A percentile compares a stretch with the other conserved stretches of the same genome.
Evolutionary conservation across 129 eudicot genomes (phyloP).

Genomic region (Pittosporum tobira): DNA sequence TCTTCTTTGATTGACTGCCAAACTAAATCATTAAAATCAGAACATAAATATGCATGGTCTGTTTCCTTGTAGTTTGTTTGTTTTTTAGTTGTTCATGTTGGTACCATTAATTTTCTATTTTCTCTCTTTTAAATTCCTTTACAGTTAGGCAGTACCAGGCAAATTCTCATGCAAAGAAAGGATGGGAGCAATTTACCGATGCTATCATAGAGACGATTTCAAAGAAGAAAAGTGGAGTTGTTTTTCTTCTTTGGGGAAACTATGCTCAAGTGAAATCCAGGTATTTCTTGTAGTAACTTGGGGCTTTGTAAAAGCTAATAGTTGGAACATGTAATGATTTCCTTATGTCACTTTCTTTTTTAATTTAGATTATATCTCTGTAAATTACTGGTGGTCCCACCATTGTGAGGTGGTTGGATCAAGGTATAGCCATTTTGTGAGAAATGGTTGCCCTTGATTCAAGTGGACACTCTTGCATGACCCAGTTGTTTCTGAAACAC

Average conservation of each 20-base stretch:
- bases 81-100: background rate
- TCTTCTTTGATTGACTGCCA: too few species aligned
- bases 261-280: slow-evolving; percentile 87
- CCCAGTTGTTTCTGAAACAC: background rate
- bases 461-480: background rate
- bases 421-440: background rate
- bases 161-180: slow-evolving; percentile 92
- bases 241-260: slow-evolving; percentile 98
- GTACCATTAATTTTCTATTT: background rate
- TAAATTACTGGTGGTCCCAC: background rate
- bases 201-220: slow-evolving; percentile 78
- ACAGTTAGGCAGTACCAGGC: slow-evolving; percentile 90
- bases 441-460: background rate
- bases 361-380: background rate
- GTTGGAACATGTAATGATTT: background rate
- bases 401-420: background rate
- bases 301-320: background rate
- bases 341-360: too few species aligned
- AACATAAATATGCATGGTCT: too few species aligned
- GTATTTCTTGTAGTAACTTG: slow-evolving; percentile 14
- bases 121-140: background rate
- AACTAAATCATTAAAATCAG: too few species aligned
- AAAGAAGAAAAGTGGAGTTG: slow-evolving; percentile 66
- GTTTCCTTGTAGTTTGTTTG: background rate
- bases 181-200: slow-evolving; percentile 97